Evolutionary conservation across 352 stramenopile genomes (phyloP), one percentile per base, ranked within the genome.

Genomic region (Achlya hypogyna): DNA sequence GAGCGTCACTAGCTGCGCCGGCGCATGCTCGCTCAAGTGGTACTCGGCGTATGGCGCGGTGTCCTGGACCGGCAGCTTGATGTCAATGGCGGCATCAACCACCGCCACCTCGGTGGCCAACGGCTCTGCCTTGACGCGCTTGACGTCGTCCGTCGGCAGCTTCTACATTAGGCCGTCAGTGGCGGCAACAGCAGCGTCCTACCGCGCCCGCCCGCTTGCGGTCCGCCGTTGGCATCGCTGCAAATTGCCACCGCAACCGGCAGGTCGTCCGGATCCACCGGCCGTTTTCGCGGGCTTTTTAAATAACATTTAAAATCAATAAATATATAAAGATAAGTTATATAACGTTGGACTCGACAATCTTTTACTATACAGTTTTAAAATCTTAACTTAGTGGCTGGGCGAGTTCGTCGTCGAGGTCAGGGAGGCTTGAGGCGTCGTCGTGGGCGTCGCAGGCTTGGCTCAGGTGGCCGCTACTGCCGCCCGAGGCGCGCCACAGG

Each of bases 1-100:
- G 6, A 91, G 71, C 25, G 75, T 29, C 28, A 72, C 73, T 8
- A 89, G 73, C 53, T 74, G 59, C 65, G 71, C 62, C 10, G 84
- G 79, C 20, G 75, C 72, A 40, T 70, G 74, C 60, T 69, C 54
- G 56, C 88, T 72, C 5, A 88, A 70, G 42, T 20, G 53, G 22
- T 66, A 58, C 32, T 35, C 47, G 31, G 60, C 43, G 43, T 58
- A 67, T 34, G 60, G 25, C 23, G 60, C 4, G 18, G 40, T 45
- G 34, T 43, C 40, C 28, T n/a, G n/a, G n/a, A 67, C 34, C 12
- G 51, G 14, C 52, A 18, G 38, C 38, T 64, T 64, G n/a, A 38
- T 38, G n/a, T 64, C 47, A 22, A 51, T 52, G 12, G 43, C 18
- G 12, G 9, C 31, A 43, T 62, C 16, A 16, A 27, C 28, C 29